Conservation (phyloP, 2,329 filamentous ascomycete genomes). For the Colletotrichum sidae region DNA sequence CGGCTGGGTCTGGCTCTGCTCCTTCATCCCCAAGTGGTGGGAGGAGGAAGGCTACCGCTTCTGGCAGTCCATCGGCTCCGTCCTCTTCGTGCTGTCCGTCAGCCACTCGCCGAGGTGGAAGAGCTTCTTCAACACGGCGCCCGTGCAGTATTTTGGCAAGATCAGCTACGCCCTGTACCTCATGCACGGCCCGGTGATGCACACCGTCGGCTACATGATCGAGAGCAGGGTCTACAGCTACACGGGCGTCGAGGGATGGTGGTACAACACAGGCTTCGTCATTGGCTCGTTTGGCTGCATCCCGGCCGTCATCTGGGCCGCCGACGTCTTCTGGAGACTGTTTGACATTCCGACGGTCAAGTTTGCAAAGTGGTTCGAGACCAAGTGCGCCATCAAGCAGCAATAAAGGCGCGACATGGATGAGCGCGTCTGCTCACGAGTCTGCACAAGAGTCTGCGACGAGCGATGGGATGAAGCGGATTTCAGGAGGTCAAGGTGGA, state of each 20-base stretch:
- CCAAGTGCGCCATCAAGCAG: slow-evolving; percentile 50
- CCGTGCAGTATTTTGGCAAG: slow-evolving; percentile 69
- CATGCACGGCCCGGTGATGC: slow-evolving; percentile 68
- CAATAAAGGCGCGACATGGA: slow-evolving; percentile 8
- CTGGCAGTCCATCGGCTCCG: slow-evolving; percentile 66
- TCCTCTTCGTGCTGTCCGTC: slow-evolving; percentile 63
- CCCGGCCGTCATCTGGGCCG: slow-evolving; percentile 64
- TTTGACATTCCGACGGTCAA: slow-evolving; percentile 67
- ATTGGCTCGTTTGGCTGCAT: slow-evolving; percentile 61
- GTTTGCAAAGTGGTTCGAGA: slow-evolving; percentile 68
- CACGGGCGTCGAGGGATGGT: slow-evolving; percentile 58
- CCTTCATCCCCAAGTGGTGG: slow-evolving; percentile 62
- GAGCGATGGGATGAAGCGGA: slow-evolving; percentile 9
- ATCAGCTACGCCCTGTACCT: slow-evolving; percentile 72
- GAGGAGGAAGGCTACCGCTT: slow-evolving; percentile 62
- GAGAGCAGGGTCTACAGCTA: slow-evolving; percentile 60
- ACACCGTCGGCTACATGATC: slow-evolving; percentile 64
- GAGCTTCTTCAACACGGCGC: slow-evolving; percentile 59
- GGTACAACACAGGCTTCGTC: slow-evolving; percentile 59
- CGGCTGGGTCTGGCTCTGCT: slow-evolving; percentile 62
- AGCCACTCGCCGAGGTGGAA: slow-evolving; percentile 60
- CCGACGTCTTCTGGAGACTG: slow-evolving; percentile 67
- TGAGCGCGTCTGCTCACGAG: slow-evolving; percentile 7
- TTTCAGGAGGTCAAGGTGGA: slow-evolving; percentile 16
- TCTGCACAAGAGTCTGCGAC: slow-evolving; percentile 14